phyloP scores from a whole-genome alignment of 148 eudicot species.

The Rhododendron ferrugineum region DNA sequence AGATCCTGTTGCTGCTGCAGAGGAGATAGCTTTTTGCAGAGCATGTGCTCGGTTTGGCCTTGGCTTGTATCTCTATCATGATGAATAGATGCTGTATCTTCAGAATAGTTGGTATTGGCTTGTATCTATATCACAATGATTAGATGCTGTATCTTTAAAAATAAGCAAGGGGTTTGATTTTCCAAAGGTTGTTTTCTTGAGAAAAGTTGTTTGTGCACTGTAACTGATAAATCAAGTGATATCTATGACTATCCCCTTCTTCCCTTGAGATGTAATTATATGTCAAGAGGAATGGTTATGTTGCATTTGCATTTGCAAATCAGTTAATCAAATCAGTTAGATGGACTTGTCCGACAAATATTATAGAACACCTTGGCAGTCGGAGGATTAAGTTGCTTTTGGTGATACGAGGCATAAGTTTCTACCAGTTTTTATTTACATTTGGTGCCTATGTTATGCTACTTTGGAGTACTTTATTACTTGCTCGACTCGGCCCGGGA shows the following conservation, averaged over 20 bases:
- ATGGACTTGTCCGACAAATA: neutral
- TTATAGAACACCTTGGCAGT: neutral
- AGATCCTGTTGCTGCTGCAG: constrained; percentile 93
- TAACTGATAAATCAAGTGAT: neutral
- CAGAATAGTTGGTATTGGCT: constrained; percentile 31
- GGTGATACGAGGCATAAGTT: neutral
- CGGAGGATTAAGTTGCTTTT: neutral
- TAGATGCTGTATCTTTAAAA: neutral
- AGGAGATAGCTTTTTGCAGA: constrained; percentile 82
- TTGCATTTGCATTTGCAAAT: neutral
- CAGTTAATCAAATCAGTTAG: neutral
- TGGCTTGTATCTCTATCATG: constrained; percentile 88
- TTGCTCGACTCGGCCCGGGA: neutral
- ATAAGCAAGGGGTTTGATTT: constrained; percentile 1
- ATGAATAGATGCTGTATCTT: constrained; percentile 39
- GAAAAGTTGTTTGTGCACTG: neutral
- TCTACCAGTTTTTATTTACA: neutral
- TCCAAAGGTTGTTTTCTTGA: neutral
- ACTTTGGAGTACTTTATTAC: neutral
- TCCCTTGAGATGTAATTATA: neutral
- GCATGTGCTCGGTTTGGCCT: constrained; percentile 98
- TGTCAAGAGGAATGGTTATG: neutral
- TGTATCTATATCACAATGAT: constrained; percentile 79
- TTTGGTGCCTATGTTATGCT: neutral
- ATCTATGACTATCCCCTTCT: neutral